Base-by-base conservation (phyloP, 805 yeast species). In the Candida peoriensis region DNA sequence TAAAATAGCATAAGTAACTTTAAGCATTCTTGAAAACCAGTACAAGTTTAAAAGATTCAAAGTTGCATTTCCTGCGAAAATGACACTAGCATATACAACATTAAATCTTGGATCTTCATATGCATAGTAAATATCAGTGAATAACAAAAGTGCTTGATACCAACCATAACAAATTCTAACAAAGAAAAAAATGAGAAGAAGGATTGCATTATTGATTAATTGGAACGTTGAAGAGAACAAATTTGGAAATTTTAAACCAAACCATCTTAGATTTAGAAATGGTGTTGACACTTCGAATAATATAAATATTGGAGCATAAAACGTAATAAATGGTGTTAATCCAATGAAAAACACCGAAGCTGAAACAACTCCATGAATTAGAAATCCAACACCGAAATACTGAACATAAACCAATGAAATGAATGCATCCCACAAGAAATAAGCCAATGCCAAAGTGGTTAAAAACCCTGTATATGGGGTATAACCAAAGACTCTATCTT, bases 221-320 rank as follows among this genome's bases (percentile, higher is more conserved):
- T 74, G 68, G 22, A 72, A 41, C n/a, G 39, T 60, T 8, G 66
- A 68, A 30, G 77, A 70, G 47, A 84, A 62, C n/a, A 72, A 55
- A 0, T 69, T 70, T 3, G 94, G 90, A 19, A 85, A 66, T 42
- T 79, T 76, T 14, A 81, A 63, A 14, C 84, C 80, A 57, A 80
- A 83, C 94, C 95, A 87, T 60, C 88, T 79, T 44, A 82, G 52
- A 58, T 87, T 88, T 39, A 87, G 83, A 58, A 87, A 87, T 5
- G 95, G 95, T 3, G 95, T 83, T 26, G 90, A 80, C 33, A 80
- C 65, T 61, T 87, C 96, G 60, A 81, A 87, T 38, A 81, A 50
- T 49, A 87, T 69, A 55, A 87, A 87, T 3, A 76, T 70, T 3
- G 93, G 87, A 18, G 81, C 72, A 64, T 76, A 76, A 41, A 86